Conservation (phyloP, 352 stramenopile species). For the Elongisporangium anandrum region DNA sequence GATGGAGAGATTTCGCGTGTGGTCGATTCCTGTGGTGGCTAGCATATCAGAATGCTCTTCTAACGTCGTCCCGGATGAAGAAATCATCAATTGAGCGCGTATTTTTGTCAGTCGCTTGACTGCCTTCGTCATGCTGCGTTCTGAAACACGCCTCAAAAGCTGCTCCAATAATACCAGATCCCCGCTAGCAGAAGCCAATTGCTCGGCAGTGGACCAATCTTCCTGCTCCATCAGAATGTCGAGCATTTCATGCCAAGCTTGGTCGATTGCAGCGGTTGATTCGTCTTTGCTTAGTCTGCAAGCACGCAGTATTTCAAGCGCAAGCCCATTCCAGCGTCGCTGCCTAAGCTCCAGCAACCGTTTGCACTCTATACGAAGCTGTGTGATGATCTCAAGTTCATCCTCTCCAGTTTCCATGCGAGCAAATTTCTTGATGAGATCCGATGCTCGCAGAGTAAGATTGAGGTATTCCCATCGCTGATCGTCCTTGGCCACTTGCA, state of each 20-base stretch:
- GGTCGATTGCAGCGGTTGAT: background rate
- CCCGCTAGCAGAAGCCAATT: constrained; percentile 15
- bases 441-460: constrained; percentile 31
- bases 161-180: constrained; percentile 23
- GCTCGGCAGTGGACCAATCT: constrained; percentile 50
- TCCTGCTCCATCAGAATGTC: constrained; percentile 22
- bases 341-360: background rate
- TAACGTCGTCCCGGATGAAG: background rate
- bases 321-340: constrained; percentile 39
- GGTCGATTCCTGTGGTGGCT: constrained; percentile 11
- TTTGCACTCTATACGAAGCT: background rate
- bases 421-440: constrained; percentile 11
- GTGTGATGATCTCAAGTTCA: background rate
- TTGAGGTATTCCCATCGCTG: constrained; percentile 41
- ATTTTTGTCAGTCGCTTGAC: constrained; percentile 46
- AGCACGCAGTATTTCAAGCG: constrained; percentile 36
- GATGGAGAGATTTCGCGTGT: constrained; percentile 18
- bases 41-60: background rate
- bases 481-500: constrained; percentile 16
- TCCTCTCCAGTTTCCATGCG: background rate
- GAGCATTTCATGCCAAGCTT: constrained; percentile 14
- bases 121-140: constrained; percentile 44
- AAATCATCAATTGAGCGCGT: background rate
- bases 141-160: constrained; percentile 23
- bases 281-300: background rate